Conservation (phyloP, 2,329 filamentous ascomycete species). For the Colletotrichum sp. region DNA sequence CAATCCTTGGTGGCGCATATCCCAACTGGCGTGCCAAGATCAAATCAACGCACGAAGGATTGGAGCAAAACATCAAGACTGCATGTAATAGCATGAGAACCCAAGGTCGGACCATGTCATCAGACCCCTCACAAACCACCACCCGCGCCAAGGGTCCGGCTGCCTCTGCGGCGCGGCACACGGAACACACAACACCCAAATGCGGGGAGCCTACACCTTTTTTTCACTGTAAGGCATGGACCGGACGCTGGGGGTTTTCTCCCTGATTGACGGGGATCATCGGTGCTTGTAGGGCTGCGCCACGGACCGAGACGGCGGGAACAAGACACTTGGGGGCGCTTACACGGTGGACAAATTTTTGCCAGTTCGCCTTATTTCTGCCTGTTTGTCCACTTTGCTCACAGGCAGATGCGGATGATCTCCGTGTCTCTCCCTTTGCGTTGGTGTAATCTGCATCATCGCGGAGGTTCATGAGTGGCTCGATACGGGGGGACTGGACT, state of each 20-base stretch:
- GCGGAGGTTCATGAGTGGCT: neutral
- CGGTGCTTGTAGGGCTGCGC: neutral
- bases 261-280: neutral
- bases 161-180: conserved; percentile 1
- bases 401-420: neutral
- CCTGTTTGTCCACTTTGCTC: neutral
- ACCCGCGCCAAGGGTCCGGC: neutral
- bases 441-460: neutral
- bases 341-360: neutral
- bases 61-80: neutral
- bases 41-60: neutral
- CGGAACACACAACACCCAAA: neutral
- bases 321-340: neutral
- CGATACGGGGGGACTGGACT: neutral
- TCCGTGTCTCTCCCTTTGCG: neutral
- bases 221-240: neutral
- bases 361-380: neutral
- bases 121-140: neutral
- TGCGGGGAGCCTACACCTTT: neutral
- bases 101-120: neutral
- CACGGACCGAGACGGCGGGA: neutral
- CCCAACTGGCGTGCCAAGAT: neutral
- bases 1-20: neutral
- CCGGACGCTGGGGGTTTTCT: neutral
- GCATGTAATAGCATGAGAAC: neutral